Percentiles rank a stretch among this genome's conserved stretches.
Conservation (phyloP, 495 filamentous ascomycete species). For the Usnea hakonensis region DNA sequence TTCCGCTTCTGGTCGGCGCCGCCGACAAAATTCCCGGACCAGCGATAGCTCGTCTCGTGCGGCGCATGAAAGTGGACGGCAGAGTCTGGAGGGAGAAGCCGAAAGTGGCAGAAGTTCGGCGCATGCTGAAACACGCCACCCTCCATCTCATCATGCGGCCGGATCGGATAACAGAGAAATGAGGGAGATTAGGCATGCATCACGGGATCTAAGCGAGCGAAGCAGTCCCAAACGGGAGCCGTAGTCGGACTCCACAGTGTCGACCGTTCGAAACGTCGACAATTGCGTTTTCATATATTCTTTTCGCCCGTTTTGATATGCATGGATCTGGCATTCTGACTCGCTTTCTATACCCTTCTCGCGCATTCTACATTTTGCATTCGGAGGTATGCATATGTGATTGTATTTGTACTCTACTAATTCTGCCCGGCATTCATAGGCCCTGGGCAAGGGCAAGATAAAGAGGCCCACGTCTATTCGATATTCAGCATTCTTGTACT, state of each 20-base stretch:
- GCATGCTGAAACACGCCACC: constrained; percentile 28
- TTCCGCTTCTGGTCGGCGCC: constrained; percentile 48
- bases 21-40: constrained; percentile 61
- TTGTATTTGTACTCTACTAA: background rate
- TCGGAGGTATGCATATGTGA: constrained; percentile 2
- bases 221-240: constrained; percentile 25
- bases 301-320: background rate
- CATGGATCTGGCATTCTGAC: constrained; percentile 11
- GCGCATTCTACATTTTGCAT: constrained; percentile 10
- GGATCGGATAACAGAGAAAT: constrained; percentile 19
- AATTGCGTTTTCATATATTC: background rate
- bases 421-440: background rate
- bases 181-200: constrained; percentile 18
- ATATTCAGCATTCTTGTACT: constrained; percentile 2
- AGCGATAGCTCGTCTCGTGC: constrained; percentile 49
- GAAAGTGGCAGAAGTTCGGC: constrained; percentile 28
- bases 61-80: constrained; percentile 23
- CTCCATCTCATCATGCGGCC: constrained; percentile 18
- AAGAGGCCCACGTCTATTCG: background rate
- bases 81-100: constrained; percentile 23
- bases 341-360: constrained; percentile 6
- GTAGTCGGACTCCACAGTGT: background rate
- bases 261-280: background rate
- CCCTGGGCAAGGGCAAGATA: background rate
- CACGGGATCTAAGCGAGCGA: constrained; percentile 22